Conservation (phyloP, 2,329 filamentous ascomycete species). For the Chaetomium strumarium region DNA sequence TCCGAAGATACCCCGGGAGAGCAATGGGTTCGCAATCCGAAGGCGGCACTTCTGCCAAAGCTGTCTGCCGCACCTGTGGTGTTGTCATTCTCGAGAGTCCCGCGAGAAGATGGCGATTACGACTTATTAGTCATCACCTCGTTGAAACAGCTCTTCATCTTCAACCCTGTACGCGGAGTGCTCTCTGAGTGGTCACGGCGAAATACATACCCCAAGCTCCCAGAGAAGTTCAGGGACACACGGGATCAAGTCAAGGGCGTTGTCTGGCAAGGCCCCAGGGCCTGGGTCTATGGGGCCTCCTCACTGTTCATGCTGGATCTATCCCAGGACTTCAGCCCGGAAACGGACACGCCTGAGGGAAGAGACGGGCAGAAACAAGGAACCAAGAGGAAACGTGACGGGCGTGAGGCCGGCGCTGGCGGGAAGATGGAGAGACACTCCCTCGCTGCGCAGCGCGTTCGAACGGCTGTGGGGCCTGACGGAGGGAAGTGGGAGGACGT, state of each 20-base stretch:
- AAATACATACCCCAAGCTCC: constrained; percentile 71
- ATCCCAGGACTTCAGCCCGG: constrained; percentile 56
- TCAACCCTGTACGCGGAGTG: constrained; percentile 70
- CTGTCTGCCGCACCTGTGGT: constrained; percentile 59
- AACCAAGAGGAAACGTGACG: constrained; percentile 51
- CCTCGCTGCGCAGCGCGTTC: constrained; percentile 40
- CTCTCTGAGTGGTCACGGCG: constrained; percentile 81
- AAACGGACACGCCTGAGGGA: constrained; percentile 27
- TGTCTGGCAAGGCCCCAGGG: constrained; percentile 71
- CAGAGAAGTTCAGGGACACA: constrained; percentile 65
- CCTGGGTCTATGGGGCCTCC: constrained; percentile 82
- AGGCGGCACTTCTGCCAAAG: constrained; percentile 62
- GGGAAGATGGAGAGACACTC: constrained; percentile 45
- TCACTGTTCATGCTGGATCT: constrained; percentile 94
- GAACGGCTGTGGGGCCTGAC: constrained; percentile 32
- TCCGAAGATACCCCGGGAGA: constrained; percentile 40
- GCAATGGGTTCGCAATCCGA: constrained; percentile 71
- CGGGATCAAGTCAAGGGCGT: constrained; percentile 78
- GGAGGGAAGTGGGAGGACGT: constrained; percentile 31
- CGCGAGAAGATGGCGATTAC: constrained; percentile 39
- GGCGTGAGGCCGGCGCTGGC: constrained; percentile 46
- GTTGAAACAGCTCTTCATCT: constrained; percentile 63
- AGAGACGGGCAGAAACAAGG: constrained; percentile 31
- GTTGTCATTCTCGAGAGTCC: constrained; percentile 59
- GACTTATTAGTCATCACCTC: constrained; percentile 49